phyloP scores from a whole-genome alignment of 2,329 filamentous ascomycete genomes.

The Colletotrichum chlorophyti region DNA sequence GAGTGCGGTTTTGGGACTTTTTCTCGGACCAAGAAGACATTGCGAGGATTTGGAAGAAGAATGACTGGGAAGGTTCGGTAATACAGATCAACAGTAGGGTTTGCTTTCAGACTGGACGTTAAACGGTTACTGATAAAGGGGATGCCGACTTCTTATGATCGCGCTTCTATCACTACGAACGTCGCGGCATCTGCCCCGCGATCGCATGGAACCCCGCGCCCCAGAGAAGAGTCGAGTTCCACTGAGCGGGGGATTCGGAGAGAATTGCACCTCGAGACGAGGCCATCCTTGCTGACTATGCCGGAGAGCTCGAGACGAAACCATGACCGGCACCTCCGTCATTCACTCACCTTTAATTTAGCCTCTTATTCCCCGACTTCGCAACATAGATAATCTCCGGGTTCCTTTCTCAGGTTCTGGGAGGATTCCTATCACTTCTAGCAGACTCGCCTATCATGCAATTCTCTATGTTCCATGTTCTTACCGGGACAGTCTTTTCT shows the following conservation, averaged over 20 bases:
- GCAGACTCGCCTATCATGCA: no score
- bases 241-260: neutral
- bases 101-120: no score
- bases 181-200: constrained; percentile 1
- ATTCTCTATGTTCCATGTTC: no score
- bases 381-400: no score
- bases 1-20: constrained; percentile 19
- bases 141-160: neutral
- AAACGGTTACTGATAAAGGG: no score
- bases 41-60: neutral
- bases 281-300: neutral
- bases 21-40: constrained; percentile 19
- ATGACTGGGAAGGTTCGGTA: neutral
- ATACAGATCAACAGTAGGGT: accelerated
- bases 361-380: no score
- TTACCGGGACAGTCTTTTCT: no score
- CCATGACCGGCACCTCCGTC: no score
- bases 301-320: neutral
- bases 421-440: neutral
- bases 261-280: neutral
- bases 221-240: neutral
- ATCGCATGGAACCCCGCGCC: neutral
- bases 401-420: neutral
- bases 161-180: neutral
- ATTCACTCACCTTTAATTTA: no score